These are phyloP conservation scores for Hypoxylon cercidicola DNA, from an alignment of 495 filamentous ascomycete species.

Conservation along the genomic window DNA sequence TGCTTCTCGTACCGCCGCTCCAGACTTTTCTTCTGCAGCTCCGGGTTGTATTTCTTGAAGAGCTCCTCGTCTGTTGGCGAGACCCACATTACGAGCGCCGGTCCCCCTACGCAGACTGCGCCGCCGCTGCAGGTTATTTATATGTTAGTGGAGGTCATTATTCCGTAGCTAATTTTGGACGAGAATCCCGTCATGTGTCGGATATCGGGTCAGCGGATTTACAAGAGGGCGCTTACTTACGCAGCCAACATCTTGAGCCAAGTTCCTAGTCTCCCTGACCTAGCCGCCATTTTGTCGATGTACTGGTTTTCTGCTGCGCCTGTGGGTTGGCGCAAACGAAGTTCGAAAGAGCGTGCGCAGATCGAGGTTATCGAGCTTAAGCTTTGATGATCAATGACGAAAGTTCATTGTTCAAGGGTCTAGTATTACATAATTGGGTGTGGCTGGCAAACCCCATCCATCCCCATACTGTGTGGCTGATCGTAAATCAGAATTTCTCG, in stretches of 20 bases:
- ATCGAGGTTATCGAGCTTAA: slow-evolving; percentile 7
- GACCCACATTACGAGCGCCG: slow-evolving; percentile 81
- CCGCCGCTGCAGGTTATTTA: slow-evolving; percentile 63
- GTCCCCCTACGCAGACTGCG: slow-evolving; percentile 80
- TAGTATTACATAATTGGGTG: slow-evolving; percentile 11
- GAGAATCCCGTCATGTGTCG: background rate
- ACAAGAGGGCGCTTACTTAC: slow-evolving; percentile 50
- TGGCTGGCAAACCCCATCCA: too few relatives aligned
- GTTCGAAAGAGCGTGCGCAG: slow-evolving; percentile 20
- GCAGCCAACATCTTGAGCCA: slow-evolving; percentile 67
- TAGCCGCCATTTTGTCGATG: slow-evolving; percentile 41
- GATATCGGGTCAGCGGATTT: slow-evolving; percentile 15
- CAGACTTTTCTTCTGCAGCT: slow-evolving; percentile 83
- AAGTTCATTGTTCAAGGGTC: slow-evolving; percentile 34
- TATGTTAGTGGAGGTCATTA: background rate
- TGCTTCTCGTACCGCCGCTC: slow-evolving; percentile 76
- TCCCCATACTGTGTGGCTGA: slow-evolving; percentile 32
- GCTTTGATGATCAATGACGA: slow-evolving; percentile 41
- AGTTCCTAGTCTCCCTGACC: slow-evolving; percentile 41
- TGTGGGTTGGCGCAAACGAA: slow-evolving; percentile 28
- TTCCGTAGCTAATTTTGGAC: background rate
- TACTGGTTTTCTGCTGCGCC: slow-evolving; percentile 12
- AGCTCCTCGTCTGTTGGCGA: slow-evolving; percentile 91
- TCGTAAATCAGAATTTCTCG: slow-evolving; percentile 14
- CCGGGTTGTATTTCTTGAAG: slow-evolving; percentile 91